phyloP scores from a whole-genome alignment of 2,329 filamentous ascomycete genomes.

The Penicillium sp. region DNA sequence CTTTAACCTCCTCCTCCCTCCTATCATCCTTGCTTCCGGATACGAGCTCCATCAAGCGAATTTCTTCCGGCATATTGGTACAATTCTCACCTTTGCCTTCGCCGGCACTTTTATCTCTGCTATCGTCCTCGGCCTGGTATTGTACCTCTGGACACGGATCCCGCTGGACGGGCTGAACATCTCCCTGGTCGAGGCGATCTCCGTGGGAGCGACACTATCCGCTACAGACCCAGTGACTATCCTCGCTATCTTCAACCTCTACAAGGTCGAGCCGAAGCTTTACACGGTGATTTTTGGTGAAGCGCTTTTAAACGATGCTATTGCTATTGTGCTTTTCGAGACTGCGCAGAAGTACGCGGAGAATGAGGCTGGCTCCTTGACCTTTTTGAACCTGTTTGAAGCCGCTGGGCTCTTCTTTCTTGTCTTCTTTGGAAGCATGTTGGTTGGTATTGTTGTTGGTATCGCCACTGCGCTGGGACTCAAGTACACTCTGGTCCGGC shows the following conservation, averaged over 20 bases:
- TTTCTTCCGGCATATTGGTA: constrained; percentile 98
- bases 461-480: constrained; percentile 83
- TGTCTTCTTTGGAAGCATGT: constrained; percentile 90
- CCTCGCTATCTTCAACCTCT: constrained; percentile 97
- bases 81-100: constrained; percentile 96
- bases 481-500: constrained; percentile 91
- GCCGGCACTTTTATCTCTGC: constrained; percentile 96
- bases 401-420: constrained; percentile 92
- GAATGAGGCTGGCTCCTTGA: constrained; percentile 68
- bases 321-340: constrained; percentile 98
- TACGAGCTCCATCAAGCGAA: constrained; percentile 98
- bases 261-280: constrained; percentile 97
- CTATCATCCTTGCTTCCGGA: constrained; percentile 94
- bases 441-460: constrained; percentile 86
- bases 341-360: constrained; percentile 92
- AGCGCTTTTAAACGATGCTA: constrained; percentile 95
- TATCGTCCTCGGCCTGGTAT: constrained; percentile 84
- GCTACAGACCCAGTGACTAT: constrained; percentile 98
- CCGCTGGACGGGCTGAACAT: constrained; percentile 84
- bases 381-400: constrained; percentile 82
- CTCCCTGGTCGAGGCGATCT: constrained; percentile 93
- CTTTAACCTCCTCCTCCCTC: constrained; percentile 97
- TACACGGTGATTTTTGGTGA: constrained; percentile 99
- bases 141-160: constrained; percentile 86
- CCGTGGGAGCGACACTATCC: constrained; percentile 91